phyloP scores from a whole-genome alignment of 2,329 filamentous ascomycete genomes.

The Sporothrix phasma region DNA sequence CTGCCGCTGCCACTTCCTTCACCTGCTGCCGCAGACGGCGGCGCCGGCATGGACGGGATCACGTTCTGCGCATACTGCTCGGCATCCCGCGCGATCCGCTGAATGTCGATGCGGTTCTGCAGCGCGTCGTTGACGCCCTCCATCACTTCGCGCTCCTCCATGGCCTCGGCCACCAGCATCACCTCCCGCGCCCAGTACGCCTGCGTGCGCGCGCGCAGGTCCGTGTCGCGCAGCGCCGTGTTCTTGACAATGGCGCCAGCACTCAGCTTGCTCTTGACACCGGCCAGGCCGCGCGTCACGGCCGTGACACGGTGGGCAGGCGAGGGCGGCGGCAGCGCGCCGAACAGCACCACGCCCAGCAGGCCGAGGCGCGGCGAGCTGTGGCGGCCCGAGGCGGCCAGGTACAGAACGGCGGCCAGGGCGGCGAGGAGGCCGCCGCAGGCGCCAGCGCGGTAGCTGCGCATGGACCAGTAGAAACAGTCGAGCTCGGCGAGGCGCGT shows the following conservation, averaged over 20 bases:
- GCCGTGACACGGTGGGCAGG: constrained; percentile 57
- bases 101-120: constrained; percentile 52
- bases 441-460: constrained; percentile 49
- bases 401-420: constrained; percentile 58
- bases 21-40: neutral
- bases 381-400: constrained; percentile 64
- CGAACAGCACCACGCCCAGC: constrained; percentile 14
- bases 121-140: constrained; percentile 61
- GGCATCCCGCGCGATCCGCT: constrained; percentile 51
- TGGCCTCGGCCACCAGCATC: constrained; percentile 58
- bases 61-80: constrained; percentile 47
- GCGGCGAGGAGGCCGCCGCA: constrained; percentile 56
- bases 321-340: constrained; percentile 51
- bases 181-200: constrained; percentile 77
- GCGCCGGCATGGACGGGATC: constrained; percentile 21
- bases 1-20: neutral
- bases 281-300: constrained; percentile 46
- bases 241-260: constrained; percentile 71
- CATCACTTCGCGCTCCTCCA: constrained; percentile 69
- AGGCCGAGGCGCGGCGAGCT: constrained; percentile 9
- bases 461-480: constrained; percentile 61
- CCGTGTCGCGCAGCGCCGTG: constrained; percentile 63
- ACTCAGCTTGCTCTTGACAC: constrained; percentile 55
- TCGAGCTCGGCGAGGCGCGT: constrained; percentile 55
- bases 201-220: constrained; percentile 54